These are phyloP conservation scores for Pythium utonaiense DNA, from an alignment of 352 stramenopile species.

Conservation along the genomic window DNA sequence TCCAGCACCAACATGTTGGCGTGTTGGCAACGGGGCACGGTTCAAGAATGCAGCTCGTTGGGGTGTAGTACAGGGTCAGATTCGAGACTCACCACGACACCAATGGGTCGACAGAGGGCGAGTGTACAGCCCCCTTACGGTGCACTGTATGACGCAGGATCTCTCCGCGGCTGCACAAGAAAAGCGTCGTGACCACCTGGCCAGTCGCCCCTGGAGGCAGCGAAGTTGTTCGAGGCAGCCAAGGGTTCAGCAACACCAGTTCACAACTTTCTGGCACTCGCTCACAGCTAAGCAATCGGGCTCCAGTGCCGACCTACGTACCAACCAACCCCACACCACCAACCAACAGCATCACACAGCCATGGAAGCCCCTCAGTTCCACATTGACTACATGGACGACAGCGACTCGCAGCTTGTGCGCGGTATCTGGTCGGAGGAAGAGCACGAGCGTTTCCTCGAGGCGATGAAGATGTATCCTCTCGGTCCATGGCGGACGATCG, in stretches of 20 bases:
- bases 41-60: conserved; percentile 1
- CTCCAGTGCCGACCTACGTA: no score
- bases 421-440: conserved; percentile 68
- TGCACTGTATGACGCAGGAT: neutral
- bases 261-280: conserved; percentile 13
- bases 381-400: conserved; percentile 15
- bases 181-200: conserved; percentile 2
- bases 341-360: neutral
- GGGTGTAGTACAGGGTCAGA: neutral
- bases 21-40: neutral
- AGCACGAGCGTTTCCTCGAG: conserved; percentile 81
- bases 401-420: conserved; percentile 38
- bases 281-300: neutral
- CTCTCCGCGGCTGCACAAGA: conserved; percentile 1
- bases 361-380: conserved; percentile 13
- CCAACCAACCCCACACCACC: neutral
- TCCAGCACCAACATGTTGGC: neutral
- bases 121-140: no score
- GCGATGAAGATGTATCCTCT: conserved; percentile 79
- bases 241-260: neutral
- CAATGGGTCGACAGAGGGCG: neutral
- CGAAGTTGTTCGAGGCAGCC: no score
- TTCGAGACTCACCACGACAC: neutral
- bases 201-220: neutral
- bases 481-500: conserved; percentile 71